Evolutionary conservation across 352 stramenopile genomes (phyloP).

Genomic region (Pilasporangium apinafurcum): DNA sequence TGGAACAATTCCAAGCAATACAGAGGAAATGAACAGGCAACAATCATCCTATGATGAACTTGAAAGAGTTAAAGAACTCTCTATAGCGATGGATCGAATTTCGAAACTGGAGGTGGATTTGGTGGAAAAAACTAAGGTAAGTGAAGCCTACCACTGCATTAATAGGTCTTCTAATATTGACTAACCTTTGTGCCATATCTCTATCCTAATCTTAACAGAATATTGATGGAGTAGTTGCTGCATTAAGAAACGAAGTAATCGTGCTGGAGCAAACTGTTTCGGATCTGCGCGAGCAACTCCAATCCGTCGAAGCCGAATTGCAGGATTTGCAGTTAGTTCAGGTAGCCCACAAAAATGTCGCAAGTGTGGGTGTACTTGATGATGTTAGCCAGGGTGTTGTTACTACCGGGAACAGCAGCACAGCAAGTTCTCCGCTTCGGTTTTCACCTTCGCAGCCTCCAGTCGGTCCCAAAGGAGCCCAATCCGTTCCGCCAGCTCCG

Average conservation of each 20-base stretch:
- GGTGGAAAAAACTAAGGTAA: constrained; percentile 35
- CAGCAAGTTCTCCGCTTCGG: constrained; percentile 14
- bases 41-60: no score
- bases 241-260: constrained; percentile 23
- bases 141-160: not conserved
- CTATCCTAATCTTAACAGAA: no score
- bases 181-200: no score
- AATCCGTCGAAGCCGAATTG: constrained; percentile 33
- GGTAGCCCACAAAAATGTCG: constrained; percentile 5
- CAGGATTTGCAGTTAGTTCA: constrained; percentile 34
- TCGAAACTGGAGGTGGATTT: constrained; percentile 31
- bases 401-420: constrained; percentile 9
- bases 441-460: constrained; percentile 24
- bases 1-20: constrained; percentile 2
- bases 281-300: constrained; percentile 29
- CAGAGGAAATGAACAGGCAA: no score
- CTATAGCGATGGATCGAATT: constrained; percentile 24
- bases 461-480: constrained; percentile 5
- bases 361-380: no score
- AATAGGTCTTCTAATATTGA: no score
- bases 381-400: no score
- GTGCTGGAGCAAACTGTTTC: constrained; percentile 40
- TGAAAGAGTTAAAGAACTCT: no score
- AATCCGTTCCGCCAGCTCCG: constrained; percentile 7
- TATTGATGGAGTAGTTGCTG: constrained; percentile 25